These are phyloP conservation scores for Penicillium sp. DNA, from an alignment of 2,329 filamentous ascomycete species.

Conservation along the genomic window DNA sequence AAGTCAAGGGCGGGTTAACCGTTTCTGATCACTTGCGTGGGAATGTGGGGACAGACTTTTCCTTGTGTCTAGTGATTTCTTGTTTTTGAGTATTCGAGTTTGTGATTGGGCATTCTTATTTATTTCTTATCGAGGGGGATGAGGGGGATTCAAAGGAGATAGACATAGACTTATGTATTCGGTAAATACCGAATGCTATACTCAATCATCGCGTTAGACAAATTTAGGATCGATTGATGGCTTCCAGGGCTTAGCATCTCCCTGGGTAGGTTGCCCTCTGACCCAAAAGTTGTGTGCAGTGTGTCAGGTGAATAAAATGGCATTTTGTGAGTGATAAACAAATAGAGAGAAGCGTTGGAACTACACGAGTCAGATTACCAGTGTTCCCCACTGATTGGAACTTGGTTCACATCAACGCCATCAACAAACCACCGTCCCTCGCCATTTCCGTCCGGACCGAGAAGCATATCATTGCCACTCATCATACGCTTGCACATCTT, in stretches of 20 bases:
- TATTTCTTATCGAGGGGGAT: not conserved
- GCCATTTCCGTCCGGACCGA: constrained; percentile 41
- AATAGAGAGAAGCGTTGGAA: too few species aligned
- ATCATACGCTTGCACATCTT: constrained; percentile 48
- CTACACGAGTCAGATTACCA: constrained; percentile 22
- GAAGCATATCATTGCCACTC: constrained; percentile 45
- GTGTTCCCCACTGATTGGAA: constrained; percentile 33
- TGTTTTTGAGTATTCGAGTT: too few species aligned
- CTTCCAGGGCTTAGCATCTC: too few species aligned
- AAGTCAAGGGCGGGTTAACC: not conserved
- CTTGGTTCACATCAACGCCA: constrained; percentile 40
- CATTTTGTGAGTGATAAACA: too few species aligned
- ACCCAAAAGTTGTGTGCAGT: too few species aligned
- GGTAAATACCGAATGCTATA: constrained; percentile 40
- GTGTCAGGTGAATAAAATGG: too few species aligned
- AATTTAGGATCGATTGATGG: too few species aligned
- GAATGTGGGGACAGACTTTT: not conserved
- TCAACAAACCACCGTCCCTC: constrained; percentile 46
- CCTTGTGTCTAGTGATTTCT: too few species aligned
- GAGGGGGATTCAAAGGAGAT: not conserved
- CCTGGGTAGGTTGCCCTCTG: too few species aligned
- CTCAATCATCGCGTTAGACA: constrained; percentile 46
- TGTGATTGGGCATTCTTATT: not conserved
- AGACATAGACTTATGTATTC: not conserved
- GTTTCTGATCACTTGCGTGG: not conserved